Conservation (phyloP, 306 rosid genomes). For the Medicago ruthenica region DNA sequence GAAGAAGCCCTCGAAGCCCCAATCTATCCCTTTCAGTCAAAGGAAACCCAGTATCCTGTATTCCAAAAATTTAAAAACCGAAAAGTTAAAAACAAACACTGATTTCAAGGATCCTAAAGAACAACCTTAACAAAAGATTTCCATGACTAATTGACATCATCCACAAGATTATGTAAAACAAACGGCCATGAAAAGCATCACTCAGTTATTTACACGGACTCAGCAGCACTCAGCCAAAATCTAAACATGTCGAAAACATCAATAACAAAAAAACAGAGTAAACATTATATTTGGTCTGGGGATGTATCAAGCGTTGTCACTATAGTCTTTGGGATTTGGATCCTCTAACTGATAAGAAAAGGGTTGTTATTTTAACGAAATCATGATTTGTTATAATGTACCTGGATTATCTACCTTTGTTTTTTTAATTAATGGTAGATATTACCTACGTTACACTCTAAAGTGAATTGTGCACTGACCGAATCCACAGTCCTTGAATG, state of each 20-base stretch:
- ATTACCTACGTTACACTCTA: no score
- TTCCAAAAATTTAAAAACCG: constrained; percentile 26
- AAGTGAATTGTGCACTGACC: no score
- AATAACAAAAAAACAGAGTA: neutral
- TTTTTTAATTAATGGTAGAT: no score
- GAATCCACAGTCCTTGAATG: no score
- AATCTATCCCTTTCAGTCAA: constrained; percentile 92
- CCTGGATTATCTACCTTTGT: no score
- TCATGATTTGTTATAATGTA: no score
- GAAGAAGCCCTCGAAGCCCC: constrained; percentile 98
- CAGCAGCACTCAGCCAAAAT: constrained; percentile 28
- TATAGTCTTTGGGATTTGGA: no score
- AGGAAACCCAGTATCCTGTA: constrained; percentile 98
- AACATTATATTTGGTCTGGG: no score
- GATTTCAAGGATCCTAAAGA: constrained; percentile 23
- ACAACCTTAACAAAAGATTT: constrained; percentile 6
- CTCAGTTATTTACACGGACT: constrained; percentile 11
- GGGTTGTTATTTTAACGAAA: no score
- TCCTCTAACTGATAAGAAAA: no score
- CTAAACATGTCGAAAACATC: constrained; percentile 8
- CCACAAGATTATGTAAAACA: constrained; percentile 32
- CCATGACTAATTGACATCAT: constrained; percentile 22
- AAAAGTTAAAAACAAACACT: neutral
- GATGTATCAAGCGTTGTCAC: no score
- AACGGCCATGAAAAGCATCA: constrained; percentile 28